Base-by-base conservation (phyloP, 1,139 yeast species). In the Candida sp. region DNA sequence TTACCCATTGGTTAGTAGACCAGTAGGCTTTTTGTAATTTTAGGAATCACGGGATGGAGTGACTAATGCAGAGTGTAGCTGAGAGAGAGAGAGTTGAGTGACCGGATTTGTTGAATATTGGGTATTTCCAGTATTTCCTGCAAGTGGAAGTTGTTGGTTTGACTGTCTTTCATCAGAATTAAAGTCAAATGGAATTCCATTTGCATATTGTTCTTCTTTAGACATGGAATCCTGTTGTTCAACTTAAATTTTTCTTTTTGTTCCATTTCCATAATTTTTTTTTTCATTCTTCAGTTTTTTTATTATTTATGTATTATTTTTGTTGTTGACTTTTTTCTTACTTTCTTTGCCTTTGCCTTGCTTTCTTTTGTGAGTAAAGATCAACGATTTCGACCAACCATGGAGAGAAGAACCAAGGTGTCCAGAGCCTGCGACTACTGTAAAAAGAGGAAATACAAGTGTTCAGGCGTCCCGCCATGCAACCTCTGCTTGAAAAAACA, bases 391-490 rank as follows among this genome's bases (percentile, higher is more conserved):
- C 6, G 26, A 9, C 4, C 30, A 28, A 22, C 4, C 22, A 35
- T 23, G 39, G 65, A 61, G 22, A 60, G 60, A 55, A 44, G 72
- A 39, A 65, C 66, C 28, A 69, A 68, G 49, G 73, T 70, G n/a
- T 70, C 76, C 2, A 62, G 68, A 38, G 79, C 79, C 33, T 74
- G 79, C 58, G 75, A 72, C 51, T 63, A 62, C 35, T 74, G 79
- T 57, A 73, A 72, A 57, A 67, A 66, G 49, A 55, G 77, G 38
- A 74, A 74, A 54, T 71, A 67, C 47, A 75, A 69, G 48, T 68
- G 73, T 53, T 60, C 60, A 39, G 73, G 73, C 7, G 58, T 56
- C 26, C 55, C 63, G 7, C 73, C 73, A 1, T 68, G 73, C 54
- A 63, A 60, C 30, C 51, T 65, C 27, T 68, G 73, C 51, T 49